A percentile compares a stretch with the other conserved stretches of the same genome.
Evolutionary conservation across 208 protist species (phyloP).

Genomic region (Leishmania tropica): DNA sequence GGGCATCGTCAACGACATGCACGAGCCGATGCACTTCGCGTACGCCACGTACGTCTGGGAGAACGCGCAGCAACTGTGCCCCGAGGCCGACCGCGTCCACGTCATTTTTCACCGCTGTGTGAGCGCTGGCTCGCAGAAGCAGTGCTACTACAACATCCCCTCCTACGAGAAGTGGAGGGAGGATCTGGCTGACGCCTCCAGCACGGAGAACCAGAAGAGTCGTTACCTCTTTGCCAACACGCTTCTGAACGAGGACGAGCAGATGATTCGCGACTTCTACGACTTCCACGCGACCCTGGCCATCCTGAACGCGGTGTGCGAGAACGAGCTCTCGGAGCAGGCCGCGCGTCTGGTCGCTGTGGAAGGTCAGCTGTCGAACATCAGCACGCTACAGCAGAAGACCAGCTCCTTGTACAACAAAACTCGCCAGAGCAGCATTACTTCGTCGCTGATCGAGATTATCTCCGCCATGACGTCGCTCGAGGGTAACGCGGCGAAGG

Average conservation of each 20-base stretch:
- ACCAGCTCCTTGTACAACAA: conserved; percentile 93
- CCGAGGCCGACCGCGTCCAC: conserved; percentile 72
- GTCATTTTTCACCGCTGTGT: conserved; percentile 89
- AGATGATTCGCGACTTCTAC: conserved; percentile 88
- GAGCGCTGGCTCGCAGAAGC: conserved; percentile 77
- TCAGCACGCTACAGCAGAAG: conserved; percentile 76
- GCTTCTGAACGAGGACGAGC: conserved; percentile 85
- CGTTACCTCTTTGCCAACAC: conserved; percentile 90
- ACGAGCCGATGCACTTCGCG: conserved; percentile 87
- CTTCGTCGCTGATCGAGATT: conserved; percentile 90
- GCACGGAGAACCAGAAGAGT: conserved; percentile 85
- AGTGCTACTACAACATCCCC: conserved; percentile 85
- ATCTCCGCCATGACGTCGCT: conserved; percentile 91
- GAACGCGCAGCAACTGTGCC: conserved; percentile 54
- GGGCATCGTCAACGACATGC: conserved; percentile 91
- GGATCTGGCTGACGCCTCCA: conserved; percentile 70
- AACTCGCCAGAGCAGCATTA: conserved; percentile 90
- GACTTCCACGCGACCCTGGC: conserved; percentile 88
- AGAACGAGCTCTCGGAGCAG: conserved; percentile 93
- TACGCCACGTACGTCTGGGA: conserved; percentile 88
- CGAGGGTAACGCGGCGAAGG: conserved; percentile 80
- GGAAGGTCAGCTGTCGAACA: conserved; percentile 91
- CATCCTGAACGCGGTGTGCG: conserved; percentile 83
- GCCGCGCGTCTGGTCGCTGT: conserved; percentile 88
- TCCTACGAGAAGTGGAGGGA: conserved; percentile 83